A percentile compares a stretch with the other conserved stretches of the same genome.
Conservation (phyloP, 305 asterid species). For the Fraxinus nigra region DNA sequence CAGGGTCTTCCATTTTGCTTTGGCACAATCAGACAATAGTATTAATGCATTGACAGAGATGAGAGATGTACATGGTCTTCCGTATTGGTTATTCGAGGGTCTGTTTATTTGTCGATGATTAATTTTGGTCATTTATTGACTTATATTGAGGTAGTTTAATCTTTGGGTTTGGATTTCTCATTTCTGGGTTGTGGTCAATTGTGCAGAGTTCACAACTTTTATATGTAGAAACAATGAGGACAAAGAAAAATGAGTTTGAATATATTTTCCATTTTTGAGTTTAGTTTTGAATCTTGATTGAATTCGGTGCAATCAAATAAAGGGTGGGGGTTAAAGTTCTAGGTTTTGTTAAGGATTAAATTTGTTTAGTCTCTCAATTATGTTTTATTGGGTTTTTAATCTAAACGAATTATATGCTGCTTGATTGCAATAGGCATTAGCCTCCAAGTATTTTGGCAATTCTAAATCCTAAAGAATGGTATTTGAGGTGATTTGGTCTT, state of each 20-base stretch:
- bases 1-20: too few relatives aligned
- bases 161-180: background rate
- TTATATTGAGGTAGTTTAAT: conserved; percentile 1
- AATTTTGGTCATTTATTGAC: background rate
- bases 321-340: background rate
- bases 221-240: background rate
- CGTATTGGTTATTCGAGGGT: too few relatives aligned
- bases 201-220: background rate
- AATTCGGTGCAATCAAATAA: background rate
- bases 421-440: background rate
- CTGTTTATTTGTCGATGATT: background rate
- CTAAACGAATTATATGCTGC: background rate
- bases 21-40: too few relatives aligned
- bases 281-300: background rate
- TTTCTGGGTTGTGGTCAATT: background rate
- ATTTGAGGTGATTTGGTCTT: background rate
- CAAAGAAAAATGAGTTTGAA: background rate
- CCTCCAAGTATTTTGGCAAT: background rate
- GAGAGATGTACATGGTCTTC: too few relatives aligned
- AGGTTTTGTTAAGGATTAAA: background rate
- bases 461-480: background rate
- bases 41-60: too few relatives aligned
- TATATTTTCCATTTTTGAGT: background rate
- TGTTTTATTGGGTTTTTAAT: conserved; percentile 1
- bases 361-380: background rate